Percentiles rank a stretch among this genome's conserved stretches.
Evolutionary conservation across 2,329 filamentous ascomycete species (phyloP).

Genomic region (Dothistroma septosporum): DNA sequence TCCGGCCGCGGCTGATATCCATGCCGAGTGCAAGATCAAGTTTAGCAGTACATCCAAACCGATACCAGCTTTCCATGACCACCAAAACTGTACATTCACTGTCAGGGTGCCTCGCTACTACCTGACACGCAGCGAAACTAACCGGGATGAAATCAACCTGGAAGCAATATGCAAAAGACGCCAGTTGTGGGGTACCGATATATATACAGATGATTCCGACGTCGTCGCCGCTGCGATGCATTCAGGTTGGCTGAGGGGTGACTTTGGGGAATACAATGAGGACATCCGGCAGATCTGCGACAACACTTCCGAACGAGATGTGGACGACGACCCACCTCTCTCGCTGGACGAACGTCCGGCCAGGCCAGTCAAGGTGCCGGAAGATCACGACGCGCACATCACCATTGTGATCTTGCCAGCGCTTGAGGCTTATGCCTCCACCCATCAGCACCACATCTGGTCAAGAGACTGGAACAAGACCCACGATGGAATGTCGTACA

Average conservation of each 20-base stretch:
- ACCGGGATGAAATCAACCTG: constrained; percentile 50
- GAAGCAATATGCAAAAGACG: constrained; percentile 79
- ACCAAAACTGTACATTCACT: constrained; percentile 86
- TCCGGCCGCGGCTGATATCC: constrained; percentile 34
- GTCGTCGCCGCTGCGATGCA: constrained; percentile 90
- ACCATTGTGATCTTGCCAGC: constrained; percentile 78
- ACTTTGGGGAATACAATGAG: constrained; percentile 62
- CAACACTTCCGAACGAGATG: constrained; percentile 32
- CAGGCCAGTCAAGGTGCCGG: constrained; percentile 61
- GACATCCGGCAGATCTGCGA: constrained; percentile 32
- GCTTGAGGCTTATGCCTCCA: constrained; percentile 70
- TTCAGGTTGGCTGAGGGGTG: constrained; percentile 83
- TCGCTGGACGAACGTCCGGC: constrained; percentile 32
- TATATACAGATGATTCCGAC: constrained; percentile 96
- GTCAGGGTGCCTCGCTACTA: constrained; percentile 80
- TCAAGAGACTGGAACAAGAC: constrained; percentile 72
- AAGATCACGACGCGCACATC: constrained; percentile 77
- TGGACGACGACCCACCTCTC: constrained; percentile 32
- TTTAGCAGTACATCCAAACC: constrained; percentile 62
- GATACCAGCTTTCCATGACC: constrained; percentile 69
- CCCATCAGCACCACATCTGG: constrained; percentile 73
- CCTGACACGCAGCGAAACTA: constrained; percentile 40
- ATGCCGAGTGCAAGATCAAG: constrained; percentile 51
- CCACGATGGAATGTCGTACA: constrained; percentile 88
- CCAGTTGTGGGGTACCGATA: constrained; percentile 85